phyloP scores from a whole-genome alignment of 805 yeast species.

The Ogataea populi-albae region DNA sequence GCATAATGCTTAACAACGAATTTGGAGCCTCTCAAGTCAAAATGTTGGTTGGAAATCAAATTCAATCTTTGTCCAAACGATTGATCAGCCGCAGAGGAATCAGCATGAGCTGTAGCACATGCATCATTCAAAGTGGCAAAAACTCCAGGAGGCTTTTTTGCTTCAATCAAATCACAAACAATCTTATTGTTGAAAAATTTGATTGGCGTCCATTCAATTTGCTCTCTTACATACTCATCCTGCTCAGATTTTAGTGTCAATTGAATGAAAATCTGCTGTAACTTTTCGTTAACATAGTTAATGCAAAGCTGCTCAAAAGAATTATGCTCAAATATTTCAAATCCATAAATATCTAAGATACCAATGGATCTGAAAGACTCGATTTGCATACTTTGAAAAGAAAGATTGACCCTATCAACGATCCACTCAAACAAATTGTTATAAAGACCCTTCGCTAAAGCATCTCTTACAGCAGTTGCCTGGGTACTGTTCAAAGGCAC shows the following conservation, averaged over 20 bases:
- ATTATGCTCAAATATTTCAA: constrained; percentile 92
- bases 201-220: constrained; percentile 96
- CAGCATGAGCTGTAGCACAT: constrained; percentile 98
- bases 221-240: constrained; percentile 93
- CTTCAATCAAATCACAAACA: constrained; percentile 95
- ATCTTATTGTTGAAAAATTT: constrained; percentile 93
- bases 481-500: constrained; percentile 90
- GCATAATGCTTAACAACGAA: constrained; percentile 95
- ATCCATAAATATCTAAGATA: constrained; percentile 92
- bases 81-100: constrained; percentile 93
- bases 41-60: constrained; percentile 82
- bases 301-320: constrained; percentile 95
- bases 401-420: constrained; percentile 82
- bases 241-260: constrained; percentile 95
- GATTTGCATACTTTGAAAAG: constrained; percentile 54
- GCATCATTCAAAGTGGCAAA: constrained; percentile 97
- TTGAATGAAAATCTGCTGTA: constrained; percentile 95
- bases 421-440: constrained; percentile 95
- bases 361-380: constrained; percentile 68
- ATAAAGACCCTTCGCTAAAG: constrained; percentile 91
- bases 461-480: constrained; percentile 93
- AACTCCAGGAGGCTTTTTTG: constrained; percentile 91
- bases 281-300: constrained; percentile 92
- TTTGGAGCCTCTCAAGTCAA: constrained; percentile 83
- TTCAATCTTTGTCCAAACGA: constrained; percentile 90